phyloP scores from a whole-genome alignment of 2,329 filamentous ascomycete genomes.

The Neurospora sp. region DNA sequence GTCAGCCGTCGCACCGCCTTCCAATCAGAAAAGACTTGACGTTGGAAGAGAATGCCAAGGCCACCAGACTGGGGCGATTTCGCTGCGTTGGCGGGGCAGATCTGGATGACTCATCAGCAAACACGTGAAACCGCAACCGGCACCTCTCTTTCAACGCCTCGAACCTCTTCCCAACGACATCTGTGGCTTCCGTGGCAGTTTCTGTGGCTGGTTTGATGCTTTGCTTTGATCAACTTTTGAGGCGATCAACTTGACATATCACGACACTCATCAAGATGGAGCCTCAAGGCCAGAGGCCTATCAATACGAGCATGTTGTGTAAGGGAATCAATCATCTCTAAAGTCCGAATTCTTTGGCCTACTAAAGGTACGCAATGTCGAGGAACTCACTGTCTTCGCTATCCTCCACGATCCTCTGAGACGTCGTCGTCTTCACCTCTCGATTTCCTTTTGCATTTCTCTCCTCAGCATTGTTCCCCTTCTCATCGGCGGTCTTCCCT shows the following conservation, averaged over 20 bases:
- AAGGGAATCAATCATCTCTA: neutral
- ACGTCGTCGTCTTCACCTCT: neutral
- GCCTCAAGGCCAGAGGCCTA: neutral
- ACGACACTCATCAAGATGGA: neutral
- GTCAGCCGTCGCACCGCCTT: neutral
- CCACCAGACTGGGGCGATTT: slow-evolving; percentile 1
- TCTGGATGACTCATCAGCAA: slow-evolving; percentile 7
- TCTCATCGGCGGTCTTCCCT: neutral
- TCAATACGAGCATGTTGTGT: neutral
- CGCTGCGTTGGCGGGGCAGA: slow-evolving; percentile 4
- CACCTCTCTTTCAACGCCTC: slow-evolving; percentile 2
- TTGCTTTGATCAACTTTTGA: neutral
- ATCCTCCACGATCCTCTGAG: neutral
- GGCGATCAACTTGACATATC: neutral
- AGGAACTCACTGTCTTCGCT: neutral
- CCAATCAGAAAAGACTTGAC: slow-evolving; percentile 14
- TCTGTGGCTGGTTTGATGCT: neutral
- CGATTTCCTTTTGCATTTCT: neutral
- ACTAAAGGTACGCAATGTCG: neutral
- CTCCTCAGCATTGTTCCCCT: neutral
- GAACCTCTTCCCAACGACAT: slow-evolving; percentile 5
- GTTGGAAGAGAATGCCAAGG: slow-evolving; percentile 12
- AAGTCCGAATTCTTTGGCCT: neutral
- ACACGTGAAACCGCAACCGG: slow-evolving; percentile 4
- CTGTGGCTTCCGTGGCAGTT: slow-evolving; percentile 1